A percentile compares a stretch with the other conserved stretches of the same genome.
Evolutionary conservation across 176 grass and related monocot species (phyloP).

Genomic region (Thalia dealbata): DNA sequence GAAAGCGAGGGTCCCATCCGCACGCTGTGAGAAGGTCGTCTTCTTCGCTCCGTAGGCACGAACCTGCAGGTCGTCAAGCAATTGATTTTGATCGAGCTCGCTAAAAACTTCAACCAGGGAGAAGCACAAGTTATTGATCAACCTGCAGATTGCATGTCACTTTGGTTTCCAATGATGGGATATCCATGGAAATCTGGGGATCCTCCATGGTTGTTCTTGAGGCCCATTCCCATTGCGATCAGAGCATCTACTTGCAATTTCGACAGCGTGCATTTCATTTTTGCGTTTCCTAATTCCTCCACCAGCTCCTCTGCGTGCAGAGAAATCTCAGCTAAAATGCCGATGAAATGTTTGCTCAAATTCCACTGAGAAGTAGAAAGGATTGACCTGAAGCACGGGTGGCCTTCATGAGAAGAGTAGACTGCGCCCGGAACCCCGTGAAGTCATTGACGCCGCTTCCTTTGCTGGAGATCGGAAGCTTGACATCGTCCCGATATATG

Average conservation of each 20-base stretch:
- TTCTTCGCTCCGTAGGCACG: constrained; percentile 24
- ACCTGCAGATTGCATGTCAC: constrained; percentile 39
- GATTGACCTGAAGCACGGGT: not conserved
- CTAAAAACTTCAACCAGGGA: not conserved
- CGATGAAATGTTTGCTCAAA: not conserved
- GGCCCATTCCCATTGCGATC: constrained; percentile 17
- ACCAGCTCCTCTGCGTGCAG: not conserved
- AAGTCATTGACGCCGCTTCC: constrained; percentile 45
- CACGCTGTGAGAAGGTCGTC: constrained; percentile 38
- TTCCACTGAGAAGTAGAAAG: not conserved
- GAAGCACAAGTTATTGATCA: not conserved
- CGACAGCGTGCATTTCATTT: constrained; percentile 24
- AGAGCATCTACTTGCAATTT: constrained; percentile 3
- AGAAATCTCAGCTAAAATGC: not conserved
- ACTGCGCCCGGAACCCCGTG: constrained; percentile 45
- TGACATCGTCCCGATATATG: constrained; percentile 52
- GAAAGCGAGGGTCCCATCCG: constrained; percentile 51
- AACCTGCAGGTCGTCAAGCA: not conserved
- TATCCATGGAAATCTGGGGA: constrained; percentile 21
- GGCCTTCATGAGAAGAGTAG: constrained; percentile 8
- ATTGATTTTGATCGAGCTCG: not conserved
- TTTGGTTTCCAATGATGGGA: constrained; percentile 44
- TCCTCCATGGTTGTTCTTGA: constrained; percentile 21
- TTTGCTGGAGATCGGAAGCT: constrained; percentile 27
- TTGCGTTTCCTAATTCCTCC: constrained; percentile 5